Evolutionary conservation across 2,329 filamentous ascomycete genomes (phyloP), one percentile per base, ranked within the genome.

Genomic region (Coleophoma eucalyptorum): DNA sequence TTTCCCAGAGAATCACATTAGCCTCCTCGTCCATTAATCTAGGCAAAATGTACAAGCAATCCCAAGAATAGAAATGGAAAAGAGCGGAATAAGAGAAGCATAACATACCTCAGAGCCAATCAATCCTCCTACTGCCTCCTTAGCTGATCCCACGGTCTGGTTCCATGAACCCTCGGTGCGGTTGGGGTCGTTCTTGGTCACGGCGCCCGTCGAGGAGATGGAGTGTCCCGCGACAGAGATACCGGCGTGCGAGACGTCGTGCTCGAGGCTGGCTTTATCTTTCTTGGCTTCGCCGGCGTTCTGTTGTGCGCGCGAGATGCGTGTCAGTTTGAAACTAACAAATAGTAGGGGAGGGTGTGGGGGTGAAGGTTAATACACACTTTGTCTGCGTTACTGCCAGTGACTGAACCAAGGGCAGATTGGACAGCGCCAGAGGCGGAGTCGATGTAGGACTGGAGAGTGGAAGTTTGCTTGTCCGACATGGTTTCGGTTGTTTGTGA

Each of bases 91-190:
- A 31, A 5, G 26, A 8, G 26, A 26, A 5, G 26, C 37, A 43
- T 11, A 45, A 62, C 71, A 58, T 66, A 81, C 80, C 71, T 94
- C 86, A 56, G 81, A 84, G 53, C 92, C 93, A 21, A 93, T 58
- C 5, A 93, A 61, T 16, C 85, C 84, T 51, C 93, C 93, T 1
- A 94, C 56, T 4, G 84, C 75, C 67, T 97, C 90, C 76, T 97
- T 97, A 41, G 85, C 85, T 1, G 87, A 81, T 48, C 92, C 93
- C n/a, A 92, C 65, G 5, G 90, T 96, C 73, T 97, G 92, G 74
- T 96, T 90, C 84, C 87, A 95, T 16, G 79, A 78, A 41, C 93
- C 92, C 16, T 81, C 67, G 19, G 78, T 73, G 57, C 91, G 89
- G 67, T 93, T 76, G 11, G 84, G 75, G 69, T 89, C 77, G 69